Evolutionary conservation across 208 protist species (phyloP).

Genomic region (Phytomonas sp.): DNA sequence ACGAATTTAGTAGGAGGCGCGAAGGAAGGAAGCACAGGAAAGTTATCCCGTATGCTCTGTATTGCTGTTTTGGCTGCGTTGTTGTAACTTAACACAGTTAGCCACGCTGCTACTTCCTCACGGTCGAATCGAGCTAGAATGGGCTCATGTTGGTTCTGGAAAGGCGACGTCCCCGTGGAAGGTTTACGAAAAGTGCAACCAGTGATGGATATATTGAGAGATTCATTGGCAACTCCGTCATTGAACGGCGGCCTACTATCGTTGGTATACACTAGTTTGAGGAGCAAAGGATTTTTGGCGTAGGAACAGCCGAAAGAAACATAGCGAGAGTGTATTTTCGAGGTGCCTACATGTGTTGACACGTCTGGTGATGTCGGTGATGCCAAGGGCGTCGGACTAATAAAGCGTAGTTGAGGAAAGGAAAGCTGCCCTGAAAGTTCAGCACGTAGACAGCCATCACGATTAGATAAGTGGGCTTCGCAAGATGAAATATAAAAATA

Average conservation of each 20-base stretch:
- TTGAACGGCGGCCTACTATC: conserved; percentile 44
- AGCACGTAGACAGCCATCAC: conserved; percentile 30
- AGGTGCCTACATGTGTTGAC: not conserved
- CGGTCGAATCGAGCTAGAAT: not conserved
- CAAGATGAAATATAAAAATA: conserved; percentile 16
- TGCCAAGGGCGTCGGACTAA: not conserved
- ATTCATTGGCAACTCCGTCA: conserved; percentile 25
- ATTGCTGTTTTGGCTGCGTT: not conserved
- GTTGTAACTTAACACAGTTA: conserved; percentile 35
- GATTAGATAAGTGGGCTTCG: conserved; percentile 22
- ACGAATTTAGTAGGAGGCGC: not conserved
- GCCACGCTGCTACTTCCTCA: conserved; percentile 34
- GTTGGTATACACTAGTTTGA: conserved; percentile 31
- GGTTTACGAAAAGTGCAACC: conserved; percentile 12
- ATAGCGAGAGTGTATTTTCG: not conserved
- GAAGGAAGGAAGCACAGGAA: not conserved
- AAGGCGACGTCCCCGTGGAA: not conserved
- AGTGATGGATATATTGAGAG: conserved; percentile 27
- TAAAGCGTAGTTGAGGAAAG: conserved; percentile 7
- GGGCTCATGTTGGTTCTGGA: conserved; percentile 3
- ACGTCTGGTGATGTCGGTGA: not conserved
- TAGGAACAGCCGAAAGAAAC: not conserved
- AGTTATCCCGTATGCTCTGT: not conserved
- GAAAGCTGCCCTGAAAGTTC: conserved; percentile 22
- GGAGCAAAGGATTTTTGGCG: not conserved